These are phyloP conservation scores for Euphorbia tirucalli DNA, from an alignment of 345 rosid species.

Conservation along the genomic window DNA sequence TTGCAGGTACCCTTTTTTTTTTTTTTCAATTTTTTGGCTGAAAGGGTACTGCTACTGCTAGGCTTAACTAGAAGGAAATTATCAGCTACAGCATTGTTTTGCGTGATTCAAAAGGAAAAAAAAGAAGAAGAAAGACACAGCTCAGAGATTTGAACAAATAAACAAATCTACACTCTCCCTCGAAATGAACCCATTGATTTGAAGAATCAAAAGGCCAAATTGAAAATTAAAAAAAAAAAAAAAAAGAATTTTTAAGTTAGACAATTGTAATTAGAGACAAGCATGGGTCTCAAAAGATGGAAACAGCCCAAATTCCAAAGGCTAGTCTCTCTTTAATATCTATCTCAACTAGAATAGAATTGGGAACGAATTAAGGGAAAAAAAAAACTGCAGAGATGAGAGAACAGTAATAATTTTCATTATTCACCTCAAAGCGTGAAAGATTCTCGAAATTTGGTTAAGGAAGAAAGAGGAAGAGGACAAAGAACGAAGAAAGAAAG, in stretches of 20 bases:
- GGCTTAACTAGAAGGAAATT: slow-evolving; percentile 21
- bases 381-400: slow-evolving; percentile 17
- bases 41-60: slow-evolving; percentile 25
- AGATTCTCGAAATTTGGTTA: not conserved
- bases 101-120: slow-evolving; percentile 35
- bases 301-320: slow-evolving; percentile 67
- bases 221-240: slow-evolving; percentile 13
- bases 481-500: slow-evolving; percentile 25
- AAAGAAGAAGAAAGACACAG: not conserved
- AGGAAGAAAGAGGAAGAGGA: not conserved
- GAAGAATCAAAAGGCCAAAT: slow-evolving; percentile 19
- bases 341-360: not conserved
- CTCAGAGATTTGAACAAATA: slow-evolving; percentile 6
- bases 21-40: no score
- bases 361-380: no score
- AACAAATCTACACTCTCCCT: slow-evolving; percentile 13
- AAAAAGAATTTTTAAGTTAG: slow-evolving; percentile 11
- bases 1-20: slow-evolving; percentile 23
- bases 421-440: slow-evolving; percentile 39
- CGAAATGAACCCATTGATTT: slow-evolving; percentile 3
- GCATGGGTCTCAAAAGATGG: slow-evolving; percentile 82
- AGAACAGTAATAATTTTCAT: slow-evolving; percentile 37
- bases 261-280: slow-evolving; percentile 37
- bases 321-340: slow-evolving; percentile 13
- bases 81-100: slow-evolving; percentile 48